These are phyloP conservation scores for Nicotiana tabacum DNA, from an alignment of 257 asterid species.

Conservation along the genomic window DNA sequence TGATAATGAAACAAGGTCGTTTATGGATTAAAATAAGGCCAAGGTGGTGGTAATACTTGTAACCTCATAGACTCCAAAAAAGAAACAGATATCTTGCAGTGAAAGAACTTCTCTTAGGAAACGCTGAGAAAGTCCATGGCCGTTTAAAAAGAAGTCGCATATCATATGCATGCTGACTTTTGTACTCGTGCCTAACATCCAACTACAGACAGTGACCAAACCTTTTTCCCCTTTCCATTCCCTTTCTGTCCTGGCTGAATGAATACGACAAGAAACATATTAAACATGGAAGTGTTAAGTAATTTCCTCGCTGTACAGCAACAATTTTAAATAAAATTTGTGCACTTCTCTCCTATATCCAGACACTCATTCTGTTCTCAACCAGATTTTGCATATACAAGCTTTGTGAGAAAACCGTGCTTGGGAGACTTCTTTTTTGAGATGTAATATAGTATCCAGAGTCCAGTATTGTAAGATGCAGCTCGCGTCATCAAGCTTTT, in stretches of 20 bases:
- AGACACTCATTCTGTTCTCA: background rate
- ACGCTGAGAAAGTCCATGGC: background rate
- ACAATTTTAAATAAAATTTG: background rate
- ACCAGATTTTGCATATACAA: background rate
- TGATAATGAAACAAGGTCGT: background rate
- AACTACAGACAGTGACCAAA: background rate
- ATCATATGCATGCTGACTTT: slow-evolving; percentile 2
- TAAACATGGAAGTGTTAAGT: background rate
- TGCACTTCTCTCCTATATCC: background rate
- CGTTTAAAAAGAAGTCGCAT: background rate
- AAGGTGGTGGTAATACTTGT: background rate
- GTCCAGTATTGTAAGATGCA: background rate
- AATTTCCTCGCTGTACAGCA: background rate
- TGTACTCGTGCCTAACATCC: background rate
- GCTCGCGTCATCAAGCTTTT: background rate
- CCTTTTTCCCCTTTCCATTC: background rate
- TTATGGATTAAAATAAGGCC: background rate
- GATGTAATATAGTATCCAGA: background rate
- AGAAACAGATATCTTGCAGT: background rate
- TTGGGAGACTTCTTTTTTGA: background rate
- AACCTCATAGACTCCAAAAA: background rate
- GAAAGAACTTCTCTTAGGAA: background rate
- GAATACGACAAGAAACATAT: background rate
- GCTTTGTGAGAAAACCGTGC: background rate
- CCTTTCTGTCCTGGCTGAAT: background rate